Conservation (phyloP, 768 basidiomycete species). For the Auriscalpium orientale region DNA sequence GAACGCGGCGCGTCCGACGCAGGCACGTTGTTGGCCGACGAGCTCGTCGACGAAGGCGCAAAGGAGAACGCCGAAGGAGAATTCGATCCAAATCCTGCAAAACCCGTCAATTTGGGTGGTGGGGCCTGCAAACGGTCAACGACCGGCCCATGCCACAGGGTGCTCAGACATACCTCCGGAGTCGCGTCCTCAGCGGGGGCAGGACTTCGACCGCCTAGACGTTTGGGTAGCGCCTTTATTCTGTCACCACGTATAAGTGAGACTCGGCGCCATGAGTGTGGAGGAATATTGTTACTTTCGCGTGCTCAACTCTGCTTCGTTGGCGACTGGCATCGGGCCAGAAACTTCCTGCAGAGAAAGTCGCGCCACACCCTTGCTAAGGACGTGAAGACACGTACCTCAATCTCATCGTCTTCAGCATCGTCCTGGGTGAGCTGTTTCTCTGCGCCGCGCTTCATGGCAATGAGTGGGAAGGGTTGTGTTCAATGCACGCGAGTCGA, state of each 20-base stretch:
- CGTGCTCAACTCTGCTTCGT: not conserved
- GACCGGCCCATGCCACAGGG: too few species aligned
- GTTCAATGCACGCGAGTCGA: too few species aligned
- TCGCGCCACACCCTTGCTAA: not conserved
- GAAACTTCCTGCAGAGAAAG: slow-evolving; percentile 30
- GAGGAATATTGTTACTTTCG: slow-evolving; percentile 1
- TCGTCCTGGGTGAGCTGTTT: slow-evolving; percentile 58
- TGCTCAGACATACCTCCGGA: not conserved
- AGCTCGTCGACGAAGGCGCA: not conserved
- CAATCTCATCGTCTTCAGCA: slow-evolving; percentile 31
- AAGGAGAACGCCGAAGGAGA: not conserved
- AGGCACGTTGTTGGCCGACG: not conserved
- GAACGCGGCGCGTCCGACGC: not conserved
- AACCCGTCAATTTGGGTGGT: slow-evolving; percentile 41
- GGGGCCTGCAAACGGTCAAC: slow-evolving; percentile 2
- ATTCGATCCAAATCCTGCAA: slow-evolving; percentile 42
- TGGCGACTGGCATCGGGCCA: not conserved
- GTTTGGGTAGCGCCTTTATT: not conserved
- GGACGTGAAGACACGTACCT: slow-evolving; percentile 18
- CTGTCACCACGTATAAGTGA: slow-evolving; percentile 8
- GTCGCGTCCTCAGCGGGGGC: not conserved
- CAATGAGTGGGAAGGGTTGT: slow-evolving; percentile 2
- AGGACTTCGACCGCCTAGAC: not conserved
- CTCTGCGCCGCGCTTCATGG: slow-evolving; percentile 74
- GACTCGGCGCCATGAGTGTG: slow-evolving; percentile 15